These are phyloP conservation scores for Teunomyces atbi DNA, from an alignment of 805 yeast genomes.

Conservation along the genomic window DNA sequence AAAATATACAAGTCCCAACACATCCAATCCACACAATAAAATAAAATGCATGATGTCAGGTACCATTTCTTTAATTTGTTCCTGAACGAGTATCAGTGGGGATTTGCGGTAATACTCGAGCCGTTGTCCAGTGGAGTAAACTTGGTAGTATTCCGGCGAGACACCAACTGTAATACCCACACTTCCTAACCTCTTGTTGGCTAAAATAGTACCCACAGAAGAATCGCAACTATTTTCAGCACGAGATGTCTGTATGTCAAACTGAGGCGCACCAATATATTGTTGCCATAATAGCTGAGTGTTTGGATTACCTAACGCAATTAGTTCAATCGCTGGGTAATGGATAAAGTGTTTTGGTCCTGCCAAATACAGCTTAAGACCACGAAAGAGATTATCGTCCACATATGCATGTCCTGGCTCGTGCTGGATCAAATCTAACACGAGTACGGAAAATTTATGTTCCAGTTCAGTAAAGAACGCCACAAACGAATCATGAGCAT, in stretches of 20 bases:
- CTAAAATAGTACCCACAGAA: neutral
- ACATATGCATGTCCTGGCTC: neutral
- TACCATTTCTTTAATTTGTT: neutral
- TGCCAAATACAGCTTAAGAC: neutral
- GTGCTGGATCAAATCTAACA: neutral
- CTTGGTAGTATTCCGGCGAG: neutral
- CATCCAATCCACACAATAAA: neutral
- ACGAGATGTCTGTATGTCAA: neutral
- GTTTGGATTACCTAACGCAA: neutral
- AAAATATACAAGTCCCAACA: neutral
- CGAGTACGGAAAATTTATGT: neutral
- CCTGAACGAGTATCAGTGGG: neutral
- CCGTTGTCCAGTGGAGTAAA: neutral
- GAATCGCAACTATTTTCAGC: neutral
- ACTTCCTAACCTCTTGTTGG: neutral
- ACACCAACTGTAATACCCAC: neutral
- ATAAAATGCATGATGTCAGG: neutral
- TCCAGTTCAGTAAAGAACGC: neutral
- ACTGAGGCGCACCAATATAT: neutral
- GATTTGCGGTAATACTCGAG: neutral
- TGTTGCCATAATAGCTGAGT: neutral
- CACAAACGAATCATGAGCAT: neutral
- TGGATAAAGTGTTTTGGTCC: neutral
- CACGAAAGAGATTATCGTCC: neutral
- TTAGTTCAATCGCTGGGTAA: neutral